Evolutionary conservation across 2,329 filamentous ascomycete species (phyloP).

Genomic region (Cephalotrichum gorgonifer): DNA sequence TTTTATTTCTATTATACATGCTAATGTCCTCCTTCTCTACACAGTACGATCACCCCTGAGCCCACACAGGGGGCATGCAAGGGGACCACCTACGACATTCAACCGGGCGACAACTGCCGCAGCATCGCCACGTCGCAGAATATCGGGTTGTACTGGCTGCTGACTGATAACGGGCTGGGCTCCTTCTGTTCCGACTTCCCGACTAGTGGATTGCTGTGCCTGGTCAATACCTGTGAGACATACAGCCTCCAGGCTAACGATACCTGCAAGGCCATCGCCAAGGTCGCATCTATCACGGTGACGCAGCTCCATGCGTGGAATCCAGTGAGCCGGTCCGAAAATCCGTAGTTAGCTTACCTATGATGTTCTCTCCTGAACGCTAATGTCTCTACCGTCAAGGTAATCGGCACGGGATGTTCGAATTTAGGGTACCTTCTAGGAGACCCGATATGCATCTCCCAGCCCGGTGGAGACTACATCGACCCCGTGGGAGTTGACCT

Average conservation of each 20-base stretch:
- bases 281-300: conserved; percentile 7
- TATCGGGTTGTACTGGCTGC: background rate
- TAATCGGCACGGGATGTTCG: too few species aligned
- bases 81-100: conserved; percentile 2
- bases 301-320: conserved; percentile 13
- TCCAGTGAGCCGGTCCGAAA: conserved; percentile 11
- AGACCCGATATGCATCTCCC: background rate
- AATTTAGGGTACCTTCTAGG: background rate
- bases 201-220: background rate
- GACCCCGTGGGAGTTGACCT: background rate
- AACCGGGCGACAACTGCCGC: background rate
- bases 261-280: background rate
- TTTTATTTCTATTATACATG: too few species aligned
- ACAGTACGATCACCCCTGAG: too few species aligned
- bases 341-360: too few species aligned
- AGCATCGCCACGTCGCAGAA: background rate
- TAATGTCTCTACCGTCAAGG: too few species aligned
- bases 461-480: background rate
- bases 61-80: too few species aligned
- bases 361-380: too few species aligned
- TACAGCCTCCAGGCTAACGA: background rate
- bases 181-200: background rate
- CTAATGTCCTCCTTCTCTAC: too few species aligned
- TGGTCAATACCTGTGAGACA: background rate
- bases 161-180: background rate